Evolutionary conservation across 257 asterid species (phyloP).

Genomic region (Solanum rostratum): DNA sequence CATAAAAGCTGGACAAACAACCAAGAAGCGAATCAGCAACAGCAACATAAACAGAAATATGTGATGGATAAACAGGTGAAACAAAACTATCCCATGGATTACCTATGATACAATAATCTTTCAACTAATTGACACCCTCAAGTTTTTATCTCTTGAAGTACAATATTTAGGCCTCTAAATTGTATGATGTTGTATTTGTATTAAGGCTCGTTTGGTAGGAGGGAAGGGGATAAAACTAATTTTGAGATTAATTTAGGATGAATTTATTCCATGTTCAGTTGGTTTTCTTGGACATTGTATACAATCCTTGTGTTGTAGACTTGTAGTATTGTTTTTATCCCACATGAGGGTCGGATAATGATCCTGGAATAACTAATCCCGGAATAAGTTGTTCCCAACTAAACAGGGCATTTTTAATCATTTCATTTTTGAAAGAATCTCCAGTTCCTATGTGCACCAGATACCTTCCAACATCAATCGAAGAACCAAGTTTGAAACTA

Average conservation of each 20-base stretch:
- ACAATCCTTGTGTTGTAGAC: too few relatives aligned
- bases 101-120: neutral
- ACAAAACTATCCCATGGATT: neutral
- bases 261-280: too few relatives aligned
- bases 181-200: neutral
- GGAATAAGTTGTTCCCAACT: too few relatives aligned
- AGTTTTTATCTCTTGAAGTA: neutral
- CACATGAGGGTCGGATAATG: too few relatives aligned
- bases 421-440: neutral
- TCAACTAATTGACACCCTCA: neutral
- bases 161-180: neutral
- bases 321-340: too few relatives aligned
- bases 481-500: neutral
- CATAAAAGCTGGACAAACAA: constrained; percentile 59
- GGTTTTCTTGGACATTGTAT: too few relatives aligned
- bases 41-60: neutral
- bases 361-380: too few relatives aligned
- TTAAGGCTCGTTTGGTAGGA: neutral
- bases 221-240: too few relatives aligned
- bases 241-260: too few relatives aligned
- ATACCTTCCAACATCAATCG: neutral
- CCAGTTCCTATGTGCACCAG: neutral
- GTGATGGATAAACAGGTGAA: too few relatives aligned
- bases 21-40: neutral
- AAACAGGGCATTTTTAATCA: neutral